phyloP scores from a whole-genome alignment of 108 stramenopile genomes.

The Nannochloropsis granulata region DNA sequence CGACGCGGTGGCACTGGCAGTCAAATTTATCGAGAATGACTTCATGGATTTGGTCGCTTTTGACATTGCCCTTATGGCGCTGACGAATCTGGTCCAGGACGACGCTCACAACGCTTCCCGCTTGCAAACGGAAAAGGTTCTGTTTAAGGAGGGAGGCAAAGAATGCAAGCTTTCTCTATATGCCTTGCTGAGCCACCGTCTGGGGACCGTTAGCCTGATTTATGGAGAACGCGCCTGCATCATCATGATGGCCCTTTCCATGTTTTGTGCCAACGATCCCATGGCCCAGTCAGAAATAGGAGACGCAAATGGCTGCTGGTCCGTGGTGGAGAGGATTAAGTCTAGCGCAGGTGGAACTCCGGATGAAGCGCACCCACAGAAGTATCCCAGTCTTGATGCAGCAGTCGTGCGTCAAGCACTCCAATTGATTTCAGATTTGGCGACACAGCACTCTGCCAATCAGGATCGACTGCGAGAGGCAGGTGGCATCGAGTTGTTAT shows the following conservation, averaged over 20 bases:
- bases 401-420: neutral
- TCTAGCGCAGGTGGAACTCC: neutral
- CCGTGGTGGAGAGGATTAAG: neutral
- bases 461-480: neutral
- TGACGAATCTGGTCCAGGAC: neutral
- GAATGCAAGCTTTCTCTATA: neutral
- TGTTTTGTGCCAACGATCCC: neutral
- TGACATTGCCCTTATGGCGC: neutral
- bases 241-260: neutral
- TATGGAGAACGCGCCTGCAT: neutral
- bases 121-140: neutral
- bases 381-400: neutral
- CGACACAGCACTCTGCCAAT: neutral
- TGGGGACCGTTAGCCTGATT: neutral
- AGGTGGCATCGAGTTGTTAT: neutral
- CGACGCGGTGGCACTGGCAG: neutral
- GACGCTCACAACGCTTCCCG: neutral
- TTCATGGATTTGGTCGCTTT: neutral
- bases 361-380: neutral
- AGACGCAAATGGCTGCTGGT: neutral
- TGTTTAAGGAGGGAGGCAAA: neutral
- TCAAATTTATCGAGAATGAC: neutral
- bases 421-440: neutral
- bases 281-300: neutral
- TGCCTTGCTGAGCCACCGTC: neutral